Base-by-base conservation (phyloP, 2,329 filamentous ascomycete species). In the Aspergillus tubingensis region DNA sequence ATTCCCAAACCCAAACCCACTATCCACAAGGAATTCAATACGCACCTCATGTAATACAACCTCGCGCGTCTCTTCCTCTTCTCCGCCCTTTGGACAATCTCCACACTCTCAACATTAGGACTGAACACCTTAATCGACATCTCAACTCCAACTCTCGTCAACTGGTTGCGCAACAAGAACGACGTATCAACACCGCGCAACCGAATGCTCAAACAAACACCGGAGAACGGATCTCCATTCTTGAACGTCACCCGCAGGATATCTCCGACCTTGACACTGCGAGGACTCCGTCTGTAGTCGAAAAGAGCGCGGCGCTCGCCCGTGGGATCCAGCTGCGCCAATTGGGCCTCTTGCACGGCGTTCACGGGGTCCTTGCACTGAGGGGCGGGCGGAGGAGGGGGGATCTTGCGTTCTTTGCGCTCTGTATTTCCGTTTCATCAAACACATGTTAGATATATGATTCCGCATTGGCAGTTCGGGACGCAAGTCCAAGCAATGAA, bases 61-160 rank as follows among this genome's bases (percentile, higher is more conserved):
- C 92, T 85, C 25, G 93, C 94, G 71, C 95, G 86, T 74, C 93
- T 88, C 66, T 92, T 91, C 76, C 92, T 86, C 88, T 92, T 95
- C 72, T 86, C 84, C 65, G 87, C 85, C 70, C 94, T 84, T 86
- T 96, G 91, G 77, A 98, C 91, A 69, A 99, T 89, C 80, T 99
- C 94, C 72, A 99, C 92, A 65, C 91, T 91, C 74, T 90, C 87
- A 32, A 98, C 89, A 73, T 91, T 90, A 62, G 94, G 94, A 73
- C 87, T 91, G 82, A 95, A 98, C 61, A 98, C 83, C 83, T 99
- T 99, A 79, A 91, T 92, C 88, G 92, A 96, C 91, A 96, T 95
- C 85, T 99, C 95, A 62, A 96, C 91, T 62, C 91, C 91, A 6
- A 96, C 86, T 69, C 91, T 86, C 67, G 91, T 93, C 69, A 99